Base-by-base conservation (phyloP, 768 basidiomycete species). In the Phaeotremella skinneri region DNA sequence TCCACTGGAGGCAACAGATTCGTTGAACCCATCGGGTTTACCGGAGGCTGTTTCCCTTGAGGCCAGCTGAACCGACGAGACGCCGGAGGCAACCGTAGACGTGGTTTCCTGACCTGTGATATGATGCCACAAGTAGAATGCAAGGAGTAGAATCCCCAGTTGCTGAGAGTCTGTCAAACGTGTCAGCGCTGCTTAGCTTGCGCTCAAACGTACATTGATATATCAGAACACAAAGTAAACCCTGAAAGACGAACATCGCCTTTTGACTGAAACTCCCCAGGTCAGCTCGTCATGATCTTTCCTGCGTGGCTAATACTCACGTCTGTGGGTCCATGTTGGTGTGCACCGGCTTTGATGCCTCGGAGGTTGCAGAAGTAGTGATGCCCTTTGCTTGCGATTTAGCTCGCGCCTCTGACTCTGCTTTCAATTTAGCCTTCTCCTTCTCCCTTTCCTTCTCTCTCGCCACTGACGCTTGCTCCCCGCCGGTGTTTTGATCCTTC, bases 111-210 rank as follows among this genome's bases (percentile, higher is more conserved):
- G 66, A 0, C 39, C 26, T n/a, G 63, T 61, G 32, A 69, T 41
- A 42, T 63, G 54, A 20, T 67, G 63, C 63, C 59, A 66, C 2
- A 62, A 53, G 48, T 67, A 70, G 52, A 67, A 67, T 1, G 49
- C 56, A 30, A 70, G 47, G 9, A 70, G 37, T 0, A 63, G 41
- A 1, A 65, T 43, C 2, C 66, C 69, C 11, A 70, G 52, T 32
- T 70, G 63, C 20, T 54, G 58, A 26, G 61, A 32, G 7, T 66
- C 69, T 70, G 42, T 13, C 30, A 23, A 13, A 21, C n/a, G 29
- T n/a, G n/a, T 60, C 53, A 66, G 59, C 50, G n/a, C 31, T 43
- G 26, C 11, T 17, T 9, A 2, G 23, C 13, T 13, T 45, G 43
- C 13, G 4, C 23, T 32, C 20, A 58, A 21, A 59, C 69, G 58